Evolutionary conservation across 352 stramenopile species (phyloP), one percentile per base, ranked within the genome.

Genomic region (Thalassiosira delicatula): DNA sequence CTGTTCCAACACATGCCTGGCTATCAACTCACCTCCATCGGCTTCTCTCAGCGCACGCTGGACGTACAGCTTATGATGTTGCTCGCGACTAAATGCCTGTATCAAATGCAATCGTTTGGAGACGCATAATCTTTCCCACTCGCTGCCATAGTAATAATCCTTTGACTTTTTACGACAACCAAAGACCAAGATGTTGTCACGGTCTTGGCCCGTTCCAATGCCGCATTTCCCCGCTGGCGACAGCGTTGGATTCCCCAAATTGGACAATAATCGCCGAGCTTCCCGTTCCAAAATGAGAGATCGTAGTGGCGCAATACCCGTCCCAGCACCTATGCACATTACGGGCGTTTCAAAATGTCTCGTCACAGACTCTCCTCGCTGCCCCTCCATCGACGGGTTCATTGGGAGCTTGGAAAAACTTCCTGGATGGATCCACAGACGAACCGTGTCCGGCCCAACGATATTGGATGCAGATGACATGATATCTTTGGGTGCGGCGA

Each of bases 71-170:
- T 93, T 94, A 21, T 85, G 72, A 32, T 66, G 49, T 74, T 92
- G 84, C 67, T 93, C 88, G 29, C 80, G 83, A 65, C 88, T 93
- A 68, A 94, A 94, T 40, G 90, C 90, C 25, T 67, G 85, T 40
- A 92, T 70, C 11, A 92, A 53, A 32, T 74, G 54, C 12, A 94
- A 49, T 17, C 57, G 56, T 25, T 81, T 78, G 2, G 53, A 44
- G 33, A 74, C 29, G 0, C 29, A 30, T 23, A 91, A 53, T 21
- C 30, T 37, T 37, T 86, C 65, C 90, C 90, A 94, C 78, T 94
- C 88, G 12, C 83, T 40, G 57, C 77, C 30, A 69, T 93, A 94
- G 61, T 94, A 93, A 75, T 85, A 94, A 78, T 94, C 90, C 27
- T 53, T 70, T 3, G 27, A 44, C 71, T 84, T 44, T 51, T 88